phyloP scores from a whole-genome alignment of 306 rosid species.

The Glycyrrhiza uralensis region DNA sequence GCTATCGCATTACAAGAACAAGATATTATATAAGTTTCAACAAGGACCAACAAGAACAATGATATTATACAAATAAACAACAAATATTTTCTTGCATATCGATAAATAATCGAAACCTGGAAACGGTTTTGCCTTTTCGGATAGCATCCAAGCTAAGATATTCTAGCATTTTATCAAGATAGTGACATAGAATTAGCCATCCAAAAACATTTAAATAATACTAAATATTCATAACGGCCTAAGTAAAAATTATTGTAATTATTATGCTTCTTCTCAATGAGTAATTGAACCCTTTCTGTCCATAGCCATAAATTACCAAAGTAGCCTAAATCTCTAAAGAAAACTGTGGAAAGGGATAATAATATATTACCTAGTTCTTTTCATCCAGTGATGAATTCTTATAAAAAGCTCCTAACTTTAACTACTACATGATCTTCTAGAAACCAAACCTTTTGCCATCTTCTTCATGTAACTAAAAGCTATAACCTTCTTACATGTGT shows the following conservation, averaged over 20 bases:
- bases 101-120: neutral
- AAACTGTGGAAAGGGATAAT: neutral
- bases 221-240: neutral
- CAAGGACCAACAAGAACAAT: too few relatives aligned
- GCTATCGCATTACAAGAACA: too few relatives aligned
- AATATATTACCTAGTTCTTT: constrained; percentile 4
- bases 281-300: neutral
- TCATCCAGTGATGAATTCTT: neutral
- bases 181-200: neutral
- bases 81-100: neutral
- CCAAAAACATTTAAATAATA: neutral
- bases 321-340: neutral
- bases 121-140: neutral
- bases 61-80: too few relatives aligned
- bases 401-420: neutral
- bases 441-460: neutral
- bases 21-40: too few relatives aligned
- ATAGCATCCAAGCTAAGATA: neutral
- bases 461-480: constrained; percentile 6
- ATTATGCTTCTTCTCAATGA: neutral
- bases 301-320: neutral
- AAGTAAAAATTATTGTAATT: neutral
- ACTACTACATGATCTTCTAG: constrained; percentile 4
- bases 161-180: neutral
- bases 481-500: constrained; percentile 22